phyloP scores from a whole-genome alignment of 2,329 filamentous ascomycete genomes.

The Dactylella cylindrospora region DNA sequence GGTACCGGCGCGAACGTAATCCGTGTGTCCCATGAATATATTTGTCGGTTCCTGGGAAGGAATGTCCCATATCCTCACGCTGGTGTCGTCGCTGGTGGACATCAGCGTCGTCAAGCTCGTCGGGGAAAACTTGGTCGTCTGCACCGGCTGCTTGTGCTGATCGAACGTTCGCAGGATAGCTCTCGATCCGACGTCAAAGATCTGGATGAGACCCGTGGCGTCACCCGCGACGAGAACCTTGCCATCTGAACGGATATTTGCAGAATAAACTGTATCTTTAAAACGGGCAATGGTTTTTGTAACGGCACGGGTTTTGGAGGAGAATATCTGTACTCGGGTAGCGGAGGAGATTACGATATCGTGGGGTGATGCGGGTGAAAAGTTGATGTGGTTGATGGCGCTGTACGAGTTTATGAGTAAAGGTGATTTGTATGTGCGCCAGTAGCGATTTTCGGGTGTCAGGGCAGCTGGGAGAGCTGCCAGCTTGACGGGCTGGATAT shows the following conservation, averaged over 20 bases:
- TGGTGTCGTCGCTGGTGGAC: constrained; percentile 88
- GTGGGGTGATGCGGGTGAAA: constrained; percentile 61
- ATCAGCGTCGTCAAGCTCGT: constrained; percentile 81
- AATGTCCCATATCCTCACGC: constrained; percentile 91
- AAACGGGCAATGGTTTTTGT: constrained; percentile 94
- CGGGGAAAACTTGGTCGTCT: constrained; percentile 88
- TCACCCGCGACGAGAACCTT: constrained; percentile 88
- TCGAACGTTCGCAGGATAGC: constrained; percentile 95
- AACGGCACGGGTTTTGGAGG: constrained; percentile 83
- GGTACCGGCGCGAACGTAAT: constrained; percentile 84
- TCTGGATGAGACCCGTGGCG: constrained; percentile 87
- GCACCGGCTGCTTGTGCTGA: constrained; percentile 90
- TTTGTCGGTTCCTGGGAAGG: constrained; percentile 73
- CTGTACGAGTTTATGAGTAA: constrained; percentile 87
- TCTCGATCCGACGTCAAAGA: constrained; percentile 86
- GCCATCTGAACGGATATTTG: constrained; percentile 84
- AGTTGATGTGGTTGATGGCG: constrained; percentile 86
- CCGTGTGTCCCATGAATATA: constrained; percentile 80
- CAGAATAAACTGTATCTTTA: constrained; percentile 84
- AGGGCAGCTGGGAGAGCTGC: constrained; percentile 73
- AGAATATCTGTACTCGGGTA: constrained; percentile 89
- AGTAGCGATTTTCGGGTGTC: constrained; percentile 92
- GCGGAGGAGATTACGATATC: constrained; percentile 93
- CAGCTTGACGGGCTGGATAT: constrained; percentile 77
- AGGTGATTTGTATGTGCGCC: constrained; percentile 91